Evolutionary conservation across 768 basidiomycete genomes (phyloP).

Genomic region (Lyophyllum decastes): DNA sequence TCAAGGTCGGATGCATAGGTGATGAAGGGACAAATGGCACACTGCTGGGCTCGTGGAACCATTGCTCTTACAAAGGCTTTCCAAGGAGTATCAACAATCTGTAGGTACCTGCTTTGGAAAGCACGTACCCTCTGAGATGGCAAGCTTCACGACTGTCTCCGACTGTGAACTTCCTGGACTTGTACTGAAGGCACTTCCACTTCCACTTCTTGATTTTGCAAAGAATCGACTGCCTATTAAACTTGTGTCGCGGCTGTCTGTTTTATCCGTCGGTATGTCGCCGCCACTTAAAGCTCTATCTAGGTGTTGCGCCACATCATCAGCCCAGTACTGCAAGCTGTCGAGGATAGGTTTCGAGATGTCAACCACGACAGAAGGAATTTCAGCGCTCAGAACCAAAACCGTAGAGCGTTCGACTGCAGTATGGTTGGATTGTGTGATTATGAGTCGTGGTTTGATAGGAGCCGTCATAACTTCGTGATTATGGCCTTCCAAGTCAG

Average conservation of each 20-base stretch:
- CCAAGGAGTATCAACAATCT: neutral
- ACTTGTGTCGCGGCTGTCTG: constrained; percentile 55
- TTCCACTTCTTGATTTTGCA: constrained; percentile 50
- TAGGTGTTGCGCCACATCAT: constrained; percentile 77
- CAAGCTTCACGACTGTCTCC: constrained; percentile 52
- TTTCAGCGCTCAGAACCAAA: constrained; percentile 33
- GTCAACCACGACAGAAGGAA: constrained; percentile 67
- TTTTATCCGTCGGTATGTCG: constrained; percentile 23
- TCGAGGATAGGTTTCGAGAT: constrained; percentile 71
- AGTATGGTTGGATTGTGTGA: constrained; percentile 27
- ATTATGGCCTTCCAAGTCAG: constrained; percentile 3
- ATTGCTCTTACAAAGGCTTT: constrained; percentile 43
- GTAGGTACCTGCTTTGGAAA: constrained; percentile 19
- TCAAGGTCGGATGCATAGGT: constrained; percentile 64
- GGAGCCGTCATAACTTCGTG: constrained; percentile 16
- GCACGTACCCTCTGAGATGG: constrained; percentile 43
- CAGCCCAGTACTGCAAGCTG: constrained; percentile 83
- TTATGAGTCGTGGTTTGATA: constrained; percentile 35
- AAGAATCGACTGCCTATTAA: constrained; percentile 84
- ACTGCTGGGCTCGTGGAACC: constrained; percentile 44
- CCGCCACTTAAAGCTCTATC: constrained; percentile 43
- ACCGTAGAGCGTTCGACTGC: constrained; percentile 17
- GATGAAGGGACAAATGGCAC: constrained; percentile 48
- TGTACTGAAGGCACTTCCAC: constrained; percentile 35
- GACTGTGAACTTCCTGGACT: constrained; percentile 25